phyloP scores from a whole-genome alignment of 345 rosid genomes.

The Gossypium ekmanianum region DNA sequence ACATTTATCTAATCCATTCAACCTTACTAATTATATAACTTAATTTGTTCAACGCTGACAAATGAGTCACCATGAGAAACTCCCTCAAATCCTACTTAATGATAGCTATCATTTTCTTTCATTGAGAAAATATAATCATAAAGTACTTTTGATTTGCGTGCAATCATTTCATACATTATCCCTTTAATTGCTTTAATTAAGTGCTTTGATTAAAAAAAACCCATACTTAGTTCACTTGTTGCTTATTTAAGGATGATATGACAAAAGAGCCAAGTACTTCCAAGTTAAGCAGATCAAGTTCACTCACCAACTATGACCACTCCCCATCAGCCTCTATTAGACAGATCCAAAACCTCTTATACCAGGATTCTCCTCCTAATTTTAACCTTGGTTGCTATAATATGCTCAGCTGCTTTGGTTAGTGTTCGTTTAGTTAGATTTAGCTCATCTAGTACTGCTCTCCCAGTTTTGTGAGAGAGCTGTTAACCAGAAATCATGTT shows the following conservation, averaged over 20 bases:
- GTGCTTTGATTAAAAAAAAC: not conserved
- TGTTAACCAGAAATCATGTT: conserved; percentile 40
- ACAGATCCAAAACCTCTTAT: conserved; percentile 32
- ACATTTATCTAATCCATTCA: too few species aligned
- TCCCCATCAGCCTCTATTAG: conserved; percentile 41
- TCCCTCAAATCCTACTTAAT: not conserved
- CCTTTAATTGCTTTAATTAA: not conserved
- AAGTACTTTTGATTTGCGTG: not conserved
- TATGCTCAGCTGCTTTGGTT: conserved; percentile 31
- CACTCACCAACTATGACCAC: conserved; percentile 23
- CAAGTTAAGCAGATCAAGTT: not conserved
- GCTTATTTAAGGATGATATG: conserved; percentile 9
- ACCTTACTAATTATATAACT: too few species aligned
- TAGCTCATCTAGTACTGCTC: conserved; percentile 6
- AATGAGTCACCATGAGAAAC: not conserved
- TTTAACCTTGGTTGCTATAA: conserved; percentile 38
- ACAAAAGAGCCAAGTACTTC: not conserved
- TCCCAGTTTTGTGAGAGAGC: conserved; percentile 35
- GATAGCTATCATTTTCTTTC: not conserved
- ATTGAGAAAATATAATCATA: not conserved
- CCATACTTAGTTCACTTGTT: not conserved
- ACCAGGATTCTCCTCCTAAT: conserved; percentile 29
- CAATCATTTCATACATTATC: not conserved
- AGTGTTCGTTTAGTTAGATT: conserved; percentile 19
- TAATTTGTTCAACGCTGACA: not conserved